These are phyloP conservation scores for Panaeolus papilionaceus DNA, from an alignment of 768 basidiomycete species.

Conservation along the genomic window DNA sequence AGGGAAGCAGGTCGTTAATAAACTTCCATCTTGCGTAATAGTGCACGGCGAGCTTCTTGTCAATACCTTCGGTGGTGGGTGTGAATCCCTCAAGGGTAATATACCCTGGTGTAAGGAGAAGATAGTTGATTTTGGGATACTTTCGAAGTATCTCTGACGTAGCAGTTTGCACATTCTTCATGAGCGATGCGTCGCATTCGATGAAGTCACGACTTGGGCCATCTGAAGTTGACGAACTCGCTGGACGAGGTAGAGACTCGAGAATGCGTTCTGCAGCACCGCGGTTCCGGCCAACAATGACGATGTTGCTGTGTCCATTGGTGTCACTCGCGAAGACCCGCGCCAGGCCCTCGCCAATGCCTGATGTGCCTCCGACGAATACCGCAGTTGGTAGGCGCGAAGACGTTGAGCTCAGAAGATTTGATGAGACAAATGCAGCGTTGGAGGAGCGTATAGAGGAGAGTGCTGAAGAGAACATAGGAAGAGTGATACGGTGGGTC, in stretches of 20 bases:
- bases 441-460: background rate
- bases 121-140: slow-evolving; percentile 55
- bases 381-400: slow-evolving; percentile 37
- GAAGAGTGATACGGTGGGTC: background rate
- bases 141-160: slow-evolving; percentile 39
- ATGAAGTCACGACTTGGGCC: slow-evolving; percentile 45
- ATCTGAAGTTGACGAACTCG: background rate
- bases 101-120: slow-evolving; percentile 51
- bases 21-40: slow-evolving; percentile 62
- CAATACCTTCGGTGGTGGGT: slow-evolving; percentile 41
- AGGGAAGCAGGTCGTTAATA: slow-evolving; percentile 49
- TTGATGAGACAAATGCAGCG: slow-evolving; percentile 18
- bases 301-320: slow-evolving; percentile 55
- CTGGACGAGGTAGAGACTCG: slow-evolving; percentile 42
- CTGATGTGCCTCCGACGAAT: slow-evolving; percentile 52
- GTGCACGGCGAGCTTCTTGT: slow-evolving; percentile 44
- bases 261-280: slow-evolving; percentile 52
- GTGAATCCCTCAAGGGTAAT: slow-evolving; percentile 43
- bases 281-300: slow-evolving; percentile 58
- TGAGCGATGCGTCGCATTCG: slow-evolving; percentile 49
- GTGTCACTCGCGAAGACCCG: slow-evolving; percentile 50
- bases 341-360: slow-evolving; percentile 54
- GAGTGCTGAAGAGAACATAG: background rate
- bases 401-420: background rate
- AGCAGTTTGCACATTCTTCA: slow-evolving; percentile 47